phyloP scores from a whole-genome alignment of 176 grass and related monocot species.

The Lolium rigidum region DNA sequence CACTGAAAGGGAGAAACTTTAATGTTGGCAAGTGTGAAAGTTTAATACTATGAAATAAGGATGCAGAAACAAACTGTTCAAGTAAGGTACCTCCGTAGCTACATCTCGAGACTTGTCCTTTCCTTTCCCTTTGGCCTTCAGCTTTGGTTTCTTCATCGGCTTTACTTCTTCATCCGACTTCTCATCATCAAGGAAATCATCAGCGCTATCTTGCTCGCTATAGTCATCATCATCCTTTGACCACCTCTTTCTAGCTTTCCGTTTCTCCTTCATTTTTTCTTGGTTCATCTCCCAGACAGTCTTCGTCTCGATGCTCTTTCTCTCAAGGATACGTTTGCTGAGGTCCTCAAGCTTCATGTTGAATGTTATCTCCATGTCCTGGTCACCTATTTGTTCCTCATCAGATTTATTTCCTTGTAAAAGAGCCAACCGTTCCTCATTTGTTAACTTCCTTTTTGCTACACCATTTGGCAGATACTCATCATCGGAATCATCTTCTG shows the following conservation, averaged over 20 bases:
- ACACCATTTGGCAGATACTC: constrained; percentile 27
- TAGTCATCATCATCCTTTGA: constrained; percentile 59
- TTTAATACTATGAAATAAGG: too few relatives aligned
- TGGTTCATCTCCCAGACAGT: constrained; percentile 86
- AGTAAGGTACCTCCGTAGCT: not conserved
- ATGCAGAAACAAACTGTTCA: too few relatives aligned
- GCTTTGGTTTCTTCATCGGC: constrained; percentile 52
- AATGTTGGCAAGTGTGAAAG: too few relatives aligned
- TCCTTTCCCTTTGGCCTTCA: constrained; percentile 54
- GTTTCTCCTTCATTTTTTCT: constrained; percentile 84
- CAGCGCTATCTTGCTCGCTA: constrained; percentile 47
- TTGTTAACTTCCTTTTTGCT: constrained; percentile 55
- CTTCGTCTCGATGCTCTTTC: constrained; percentile 57
- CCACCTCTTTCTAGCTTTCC: constrained; percentile 64
- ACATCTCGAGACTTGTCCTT: constrained; percentile 36
- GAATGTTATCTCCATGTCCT: constrained; percentile 90
- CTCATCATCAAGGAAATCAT: constrained; percentile 79
- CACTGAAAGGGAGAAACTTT: too few relatives aligned
- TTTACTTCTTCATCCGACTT: constrained; percentile 60
- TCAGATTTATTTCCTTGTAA: constrained; percentile 69
- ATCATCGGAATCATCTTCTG: constrained; percentile 61
- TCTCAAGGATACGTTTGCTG: constrained; percentile 73
- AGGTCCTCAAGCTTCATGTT: constrained; percentile 84
- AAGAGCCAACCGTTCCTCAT: constrained; percentile 65
- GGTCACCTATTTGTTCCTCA: constrained; percentile 51